Evolutionary conservation across 2,329 filamentous ascomycete genomes (phyloP).

Genomic region (Fusarium proliferatum): DNA sequence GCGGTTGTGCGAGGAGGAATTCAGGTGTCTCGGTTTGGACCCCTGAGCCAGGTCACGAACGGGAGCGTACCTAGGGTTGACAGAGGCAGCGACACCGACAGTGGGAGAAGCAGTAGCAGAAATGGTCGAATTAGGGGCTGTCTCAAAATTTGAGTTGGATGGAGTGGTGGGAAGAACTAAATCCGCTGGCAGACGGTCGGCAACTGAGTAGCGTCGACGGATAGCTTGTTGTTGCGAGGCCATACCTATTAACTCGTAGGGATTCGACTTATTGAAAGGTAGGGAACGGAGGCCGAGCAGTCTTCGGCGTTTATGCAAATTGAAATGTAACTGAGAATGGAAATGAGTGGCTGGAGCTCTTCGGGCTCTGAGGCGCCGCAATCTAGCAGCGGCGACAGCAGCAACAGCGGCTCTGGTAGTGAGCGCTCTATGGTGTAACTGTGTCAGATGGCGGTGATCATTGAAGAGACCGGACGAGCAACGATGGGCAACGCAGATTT

Average conservation of each 20-base stretch:
- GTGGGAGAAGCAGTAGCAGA: slow-evolving; percentile 15
- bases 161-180: slow-evolving; percentile 37
- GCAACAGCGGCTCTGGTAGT: slow-evolving; percentile 56
- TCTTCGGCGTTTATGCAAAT: slow-evolving; percentile 50
- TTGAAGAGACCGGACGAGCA: slow-evolving; percentile 58
- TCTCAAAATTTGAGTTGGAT: slow-evolving; percentile 35
- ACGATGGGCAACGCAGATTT: slow-evolving; percentile 60
- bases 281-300: slow-evolving; percentile 49
- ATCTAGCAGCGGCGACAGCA: slow-evolving; percentile 54
- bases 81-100: slow-evolving; percentile 16
- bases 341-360: slow-evolving; percentile 52
- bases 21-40: slow-evolving; percentile 20
- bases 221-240: slow-evolving; percentile 52
- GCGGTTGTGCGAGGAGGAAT: slow-evolving; percentile 27
- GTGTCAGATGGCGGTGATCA: slow-evolving; percentile 57
- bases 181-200: slow-evolving; percentile 50
- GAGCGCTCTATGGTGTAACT: slow-evolving; percentile 54
- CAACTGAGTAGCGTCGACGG: slow-evolving; percentile 54
- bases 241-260: slow-evolving; percentile 46
- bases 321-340: slow-evolving; percentile 1
- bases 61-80: slow-evolving; percentile 24
- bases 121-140: slow-evolving; percentile 20
- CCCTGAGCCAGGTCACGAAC: slow-evolving; percentile 23
- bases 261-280: slow-evolving; percentile 40
- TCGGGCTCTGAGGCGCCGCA: slow-evolving; percentile 52